Evolutionary conservation across 2,329 filamentous ascomycete species (phyloP), one percentile per base, ranked within the genome.

Genomic region (Aureobasidium subglaciale): DNA sequence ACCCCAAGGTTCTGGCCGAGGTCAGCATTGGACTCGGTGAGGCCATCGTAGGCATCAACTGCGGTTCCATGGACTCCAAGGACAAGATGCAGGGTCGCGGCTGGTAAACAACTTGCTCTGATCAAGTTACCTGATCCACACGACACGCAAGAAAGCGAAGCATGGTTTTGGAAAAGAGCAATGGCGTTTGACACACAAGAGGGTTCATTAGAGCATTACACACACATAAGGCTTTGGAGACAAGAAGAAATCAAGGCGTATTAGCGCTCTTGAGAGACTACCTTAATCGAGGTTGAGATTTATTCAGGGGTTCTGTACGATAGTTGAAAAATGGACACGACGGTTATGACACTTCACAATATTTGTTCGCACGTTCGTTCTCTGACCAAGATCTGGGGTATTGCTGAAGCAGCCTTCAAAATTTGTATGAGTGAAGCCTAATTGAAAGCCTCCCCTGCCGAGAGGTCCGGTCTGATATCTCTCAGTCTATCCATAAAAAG

Each of bases 11-110:
- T 22, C 75, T 99, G 55, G 91, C 91, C 5, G 86, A 95, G 74
- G 87, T 91, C 58, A 92, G 87, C 74, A 84, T 86, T 67, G 90
- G 91, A 56, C 75, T 97, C 25, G 93, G 93, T n/a, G 91, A 96
- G 80, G 90, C 93, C 34, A 99, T 97, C 90, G 91, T 96, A 10
- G 93, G 93, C 24, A 90, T 97, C 68, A 96, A 92, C 74, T 88
- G 88, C 62, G 82, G 82, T 59, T 82, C 79, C 63, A 86, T 97
- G 86, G 78, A 79, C 59, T 82, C 88, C 54, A 79, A 80, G 58
- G 86, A 96, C 73, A 95, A 88, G 81, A 76, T 96, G 73, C 87
- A 91, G 27, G 85, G 83, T 59, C 78, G 92, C 58, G 92, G 92
- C 9, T 96, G 90, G 89, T 96, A 82, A 46, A 57, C 3, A 24